Evolutionary conservation across 192 early-diverging fungal genomes (phyloP).

Genomic region (Linnemannia zychae): DNA sequence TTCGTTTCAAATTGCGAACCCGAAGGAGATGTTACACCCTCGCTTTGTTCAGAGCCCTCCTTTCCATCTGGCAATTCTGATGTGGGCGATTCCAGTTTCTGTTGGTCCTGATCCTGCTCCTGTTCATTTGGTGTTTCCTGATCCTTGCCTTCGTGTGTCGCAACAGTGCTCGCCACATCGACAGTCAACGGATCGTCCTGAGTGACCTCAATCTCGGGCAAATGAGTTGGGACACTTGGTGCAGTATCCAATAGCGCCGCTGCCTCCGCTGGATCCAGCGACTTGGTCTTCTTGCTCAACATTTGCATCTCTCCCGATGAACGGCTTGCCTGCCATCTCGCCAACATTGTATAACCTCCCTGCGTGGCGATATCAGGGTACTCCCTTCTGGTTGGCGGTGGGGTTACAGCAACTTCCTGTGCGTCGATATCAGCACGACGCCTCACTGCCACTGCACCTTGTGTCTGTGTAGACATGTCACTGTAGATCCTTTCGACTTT

Average conservation of each 20-base stretch:
- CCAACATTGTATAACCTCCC: neutral
- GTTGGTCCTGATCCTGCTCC: neutral
- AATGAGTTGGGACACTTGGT: slow-evolving; percentile 19
- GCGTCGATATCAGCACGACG: too few species aligned
- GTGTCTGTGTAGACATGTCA: slow-evolving; percentile 19
- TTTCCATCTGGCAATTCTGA: neutral
- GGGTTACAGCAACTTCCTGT: too few species aligned
- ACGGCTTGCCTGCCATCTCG: neutral
- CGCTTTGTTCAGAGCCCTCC: neutral
- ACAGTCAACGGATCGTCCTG: neutral
- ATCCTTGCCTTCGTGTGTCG: neutral
- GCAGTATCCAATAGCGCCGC: slow-evolving; percentile 19
- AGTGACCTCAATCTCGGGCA: slow-evolving; percentile 12
- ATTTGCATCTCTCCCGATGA: too few species aligned
- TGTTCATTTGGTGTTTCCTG: neutral
- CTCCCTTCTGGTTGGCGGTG: neutral
- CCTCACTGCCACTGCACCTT: neutral
- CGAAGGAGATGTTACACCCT: neutral
- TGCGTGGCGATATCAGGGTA: neutral
- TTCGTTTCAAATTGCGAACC: neutral
- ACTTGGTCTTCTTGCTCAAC: neutral
- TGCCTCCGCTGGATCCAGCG: neutral
- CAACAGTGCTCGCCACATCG: neutral
- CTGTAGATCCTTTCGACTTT: neutral
- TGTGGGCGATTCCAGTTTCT: neutral